Conservation (phyloP, 2,329 filamentous ascomycete species). For the Alternaria sp. region DNA sequence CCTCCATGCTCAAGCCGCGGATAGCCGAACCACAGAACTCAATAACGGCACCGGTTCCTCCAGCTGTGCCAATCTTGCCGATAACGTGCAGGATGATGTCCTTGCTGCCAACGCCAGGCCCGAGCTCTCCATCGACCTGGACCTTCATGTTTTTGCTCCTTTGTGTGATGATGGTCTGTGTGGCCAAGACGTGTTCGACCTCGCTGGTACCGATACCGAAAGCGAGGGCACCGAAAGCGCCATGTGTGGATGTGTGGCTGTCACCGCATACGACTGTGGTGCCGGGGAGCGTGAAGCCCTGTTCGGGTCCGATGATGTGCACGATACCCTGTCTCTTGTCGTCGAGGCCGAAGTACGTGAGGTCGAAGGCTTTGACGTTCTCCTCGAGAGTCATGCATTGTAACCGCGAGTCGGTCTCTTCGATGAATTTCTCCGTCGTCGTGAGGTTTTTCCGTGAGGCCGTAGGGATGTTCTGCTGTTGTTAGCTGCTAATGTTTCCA, state of each 20-base stretch:
- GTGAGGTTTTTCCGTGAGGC: conserved; percentile 90
- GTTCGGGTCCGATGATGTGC: conserved; percentile 97
- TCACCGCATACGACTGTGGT: conserved; percentile 98
- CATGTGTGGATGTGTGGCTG: conserved; percentile 97
- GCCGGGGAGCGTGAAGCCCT: conserved; percentile 96
- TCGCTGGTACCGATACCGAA: conserved; percentile 98
- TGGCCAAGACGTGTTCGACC: conserved; percentile 97
- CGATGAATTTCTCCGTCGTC: conserved; percentile 90
- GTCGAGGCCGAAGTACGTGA: conserved; percentile 96
- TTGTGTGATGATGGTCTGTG: conserved; percentile 92
- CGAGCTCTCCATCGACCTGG: conserved; percentile 89
- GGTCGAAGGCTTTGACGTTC: conserved; percentile 94
- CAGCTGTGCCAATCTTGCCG: conserved; percentile 91
- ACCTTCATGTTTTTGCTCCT: conserved; percentile 99
- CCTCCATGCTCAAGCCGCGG: conserved; percentile 88
- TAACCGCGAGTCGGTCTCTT: conserved; percentile 89
- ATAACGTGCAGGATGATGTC: conserved; percentile 94
- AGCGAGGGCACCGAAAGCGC: conserved; percentile 91
- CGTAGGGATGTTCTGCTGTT: conserved; percentile 85
- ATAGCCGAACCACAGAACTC: conserved; percentile 98
- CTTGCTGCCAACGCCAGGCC: conserved; percentile 93
- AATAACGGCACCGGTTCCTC: conserved; percentile 92
- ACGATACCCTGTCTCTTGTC: conserved; percentile 98
- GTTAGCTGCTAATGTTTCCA: conserved; percentile 21
- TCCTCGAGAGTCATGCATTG: conserved; percentile 97